Evolutionary conservation across 495 filamentous ascomycete species (phyloP).

Genomic region (Podospora pseudoanserina): DNA sequence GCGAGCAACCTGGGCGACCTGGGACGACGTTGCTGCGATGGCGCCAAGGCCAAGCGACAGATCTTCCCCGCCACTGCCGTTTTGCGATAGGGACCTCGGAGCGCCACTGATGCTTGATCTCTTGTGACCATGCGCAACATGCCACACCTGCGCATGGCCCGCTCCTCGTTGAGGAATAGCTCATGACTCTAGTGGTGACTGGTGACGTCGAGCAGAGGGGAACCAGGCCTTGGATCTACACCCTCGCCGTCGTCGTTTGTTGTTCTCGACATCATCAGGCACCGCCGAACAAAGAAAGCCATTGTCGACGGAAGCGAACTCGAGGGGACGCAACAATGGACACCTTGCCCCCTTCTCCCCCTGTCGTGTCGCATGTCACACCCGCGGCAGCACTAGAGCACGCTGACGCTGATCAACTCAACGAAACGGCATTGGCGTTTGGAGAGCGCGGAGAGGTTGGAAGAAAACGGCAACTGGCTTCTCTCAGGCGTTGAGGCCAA

Average conservation of each 20-base stretch:
- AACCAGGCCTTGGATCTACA: not conserved
- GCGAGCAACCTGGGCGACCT: constrained; percentile 1
- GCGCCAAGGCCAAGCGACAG: constrained; percentile 19
- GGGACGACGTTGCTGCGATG: not conserved
- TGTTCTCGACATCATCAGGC: not conserved
- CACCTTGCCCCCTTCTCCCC: not conserved
- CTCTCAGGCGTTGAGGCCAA: constrained; percentile 17
- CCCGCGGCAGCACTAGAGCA: not conserved
- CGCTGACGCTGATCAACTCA: not conserved
- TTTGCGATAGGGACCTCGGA: constrained; percentile 7
- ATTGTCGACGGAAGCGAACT: not conserved
- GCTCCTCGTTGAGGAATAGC: not conserved
- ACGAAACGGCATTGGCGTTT: constrained; percentile 4
- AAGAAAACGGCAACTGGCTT: constrained; percentile 1
- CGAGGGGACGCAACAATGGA: not conserved
- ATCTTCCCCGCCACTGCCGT: constrained; percentile 21
- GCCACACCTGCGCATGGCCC: not conserved
- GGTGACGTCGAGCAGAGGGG: not conserved
- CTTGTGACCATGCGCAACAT: constrained; percentile 8
- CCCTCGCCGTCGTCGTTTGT: not conserved
- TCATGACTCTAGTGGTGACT: not conserved
- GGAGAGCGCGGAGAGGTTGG: constrained; percentile 5
- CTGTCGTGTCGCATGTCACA: not conserved
- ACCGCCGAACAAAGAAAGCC: not conserved
- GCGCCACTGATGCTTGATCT: constrained; percentile 11